Percentiles rank a stretch among this genome's conserved stretches.
Conservation (phyloP, 163 green algal species). For the Botryococcus braunii region DNA sequence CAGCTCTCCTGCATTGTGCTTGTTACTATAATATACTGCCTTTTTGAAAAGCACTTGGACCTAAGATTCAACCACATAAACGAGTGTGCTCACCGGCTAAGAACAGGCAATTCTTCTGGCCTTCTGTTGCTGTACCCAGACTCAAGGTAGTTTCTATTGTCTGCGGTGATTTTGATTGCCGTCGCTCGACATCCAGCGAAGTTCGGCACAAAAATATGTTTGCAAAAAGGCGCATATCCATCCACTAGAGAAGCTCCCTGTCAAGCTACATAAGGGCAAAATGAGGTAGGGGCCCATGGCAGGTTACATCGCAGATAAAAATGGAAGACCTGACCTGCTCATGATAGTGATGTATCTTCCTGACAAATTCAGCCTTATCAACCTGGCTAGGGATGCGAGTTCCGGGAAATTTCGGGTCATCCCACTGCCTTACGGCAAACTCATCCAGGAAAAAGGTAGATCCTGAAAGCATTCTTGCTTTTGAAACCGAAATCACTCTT, state of each 20-base stretch:
- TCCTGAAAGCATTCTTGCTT: too few relatives aligned
- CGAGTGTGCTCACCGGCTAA: constrained; percentile 72
- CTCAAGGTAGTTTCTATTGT: constrained; percentile 65
- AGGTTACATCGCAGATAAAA: neutral
- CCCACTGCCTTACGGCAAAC: constrained; percentile 82
- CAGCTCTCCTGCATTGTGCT: too few relatives aligned
- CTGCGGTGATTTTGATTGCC: constrained; percentile 60
- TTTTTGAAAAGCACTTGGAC: too few relatives aligned
- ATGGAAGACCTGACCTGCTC: neutral
- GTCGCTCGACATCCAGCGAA: constrained; percentile 38
- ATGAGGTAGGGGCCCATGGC: neutral
- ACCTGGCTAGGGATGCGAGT: constrained; percentile 29
- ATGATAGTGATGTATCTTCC: neutral
- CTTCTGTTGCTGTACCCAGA: constrained; percentile 70
- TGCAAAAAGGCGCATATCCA: constrained; percentile 95
- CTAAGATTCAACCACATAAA: too few relatives aligned
- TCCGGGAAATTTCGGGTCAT: constrained; percentile 68
- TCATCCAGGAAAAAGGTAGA: constrained; percentile 67
- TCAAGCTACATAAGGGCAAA: neutral
- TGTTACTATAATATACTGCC: too few relatives aligned
- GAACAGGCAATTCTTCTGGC: constrained; percentile 83
- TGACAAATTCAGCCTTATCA: constrained; percentile 30
- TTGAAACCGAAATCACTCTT: too few relatives aligned
- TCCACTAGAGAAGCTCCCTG: constrained; percentile 52
- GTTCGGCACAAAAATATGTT: constrained; percentile 92